Percentiles rank a stretch among this genome's conserved stretches.
Conservation (phyloP, 1,284 basidiomycete species). For the Porodaedalea pini region DNA sequence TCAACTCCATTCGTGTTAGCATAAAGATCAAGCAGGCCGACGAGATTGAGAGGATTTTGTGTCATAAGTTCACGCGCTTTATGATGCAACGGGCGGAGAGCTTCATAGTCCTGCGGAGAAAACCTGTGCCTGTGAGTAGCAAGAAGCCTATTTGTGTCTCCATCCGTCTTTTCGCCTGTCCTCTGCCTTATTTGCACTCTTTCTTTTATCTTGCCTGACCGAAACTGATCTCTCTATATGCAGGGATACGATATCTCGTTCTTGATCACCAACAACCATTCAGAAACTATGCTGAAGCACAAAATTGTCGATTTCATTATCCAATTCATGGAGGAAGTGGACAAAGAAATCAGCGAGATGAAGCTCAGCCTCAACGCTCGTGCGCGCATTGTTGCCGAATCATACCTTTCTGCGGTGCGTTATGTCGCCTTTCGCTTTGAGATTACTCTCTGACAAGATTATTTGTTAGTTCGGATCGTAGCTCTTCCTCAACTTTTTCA, state of each 20-base stretch:
- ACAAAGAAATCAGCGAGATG: conserved; percentile 89
- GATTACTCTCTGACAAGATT: neutral
- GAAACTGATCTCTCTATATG: conserved; percentile 5
- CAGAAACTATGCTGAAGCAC: conserved; percentile 98
- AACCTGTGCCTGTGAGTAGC: conserved; percentile 78
- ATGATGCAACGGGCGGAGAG: conserved; percentile 98
- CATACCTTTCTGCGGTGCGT: conserved; percentile 73
- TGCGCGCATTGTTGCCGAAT: conserved; percentile 95
- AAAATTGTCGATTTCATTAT: conserved; percentile 99
- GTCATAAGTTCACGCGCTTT: conserved; percentile 99
- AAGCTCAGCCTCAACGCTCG: conserved; percentile 91
- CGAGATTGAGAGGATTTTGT: conserved; percentile 96
- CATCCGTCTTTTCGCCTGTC: no score
- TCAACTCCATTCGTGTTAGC: conserved; percentile 94
- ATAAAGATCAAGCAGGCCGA: conserved; percentile 99
- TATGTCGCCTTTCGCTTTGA: neutral
- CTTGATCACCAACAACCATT: conserved; percentile 95
- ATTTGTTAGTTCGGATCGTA: conserved; percentile 5
- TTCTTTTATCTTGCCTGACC: conserved; percentile 16
- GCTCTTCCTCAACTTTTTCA: neutral
- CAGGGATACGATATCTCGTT: conserved; percentile 99
- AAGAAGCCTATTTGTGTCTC: neutral
- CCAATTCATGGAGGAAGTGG: conserved; percentile 99
- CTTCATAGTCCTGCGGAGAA: conserved; percentile 93
- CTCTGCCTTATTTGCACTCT: conserved; percentile 12